phyloP scores from a whole-genome alignment of 441 rosid species.

The Gossypium gossypioides region DNA sequence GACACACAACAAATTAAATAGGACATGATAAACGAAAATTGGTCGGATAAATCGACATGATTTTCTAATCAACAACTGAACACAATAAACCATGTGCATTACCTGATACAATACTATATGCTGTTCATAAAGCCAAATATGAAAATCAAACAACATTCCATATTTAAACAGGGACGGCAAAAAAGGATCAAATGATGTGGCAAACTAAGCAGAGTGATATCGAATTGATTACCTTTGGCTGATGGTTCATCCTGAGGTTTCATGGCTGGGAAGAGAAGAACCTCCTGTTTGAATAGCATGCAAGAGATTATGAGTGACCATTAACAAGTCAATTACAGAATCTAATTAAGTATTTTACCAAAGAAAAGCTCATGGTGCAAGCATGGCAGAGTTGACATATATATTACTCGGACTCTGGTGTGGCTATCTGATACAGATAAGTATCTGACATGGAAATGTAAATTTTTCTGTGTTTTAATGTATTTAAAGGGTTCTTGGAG shows the following conservation, averaged over 20 bases:
- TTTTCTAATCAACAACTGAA: neutral
- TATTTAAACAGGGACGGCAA: neutral
- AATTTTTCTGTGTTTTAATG: neutral
- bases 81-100: neutral
- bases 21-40: neutral
- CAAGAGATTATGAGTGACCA: neutral
- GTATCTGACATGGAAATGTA: too few species aligned
- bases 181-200: neutral
- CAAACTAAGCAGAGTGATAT: too few species aligned
- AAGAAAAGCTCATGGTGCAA: neutral
- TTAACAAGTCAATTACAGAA: neutral
- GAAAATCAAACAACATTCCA: neutral
- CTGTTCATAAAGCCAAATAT: neutral
- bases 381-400: neutral
- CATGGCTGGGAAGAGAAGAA: slow-evolving; percentile 64
- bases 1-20: neutral
- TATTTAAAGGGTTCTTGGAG: neutral
- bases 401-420: neutral
- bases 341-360: neutral
- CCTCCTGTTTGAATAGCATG: slow-evolving; percentile 43
- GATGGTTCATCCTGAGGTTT: slow-evolving; percentile 69
- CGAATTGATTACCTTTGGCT: slow-evolving; percentile 33
- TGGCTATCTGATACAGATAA: neutral
- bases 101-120: neutral
- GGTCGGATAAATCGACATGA: neutral